Evolutionary conservation across 495 filamentous ascomycete species (phyloP), one percentile per base, ranked within the genome.

Genomic region (Hypoxylon cercidicola): DNA sequence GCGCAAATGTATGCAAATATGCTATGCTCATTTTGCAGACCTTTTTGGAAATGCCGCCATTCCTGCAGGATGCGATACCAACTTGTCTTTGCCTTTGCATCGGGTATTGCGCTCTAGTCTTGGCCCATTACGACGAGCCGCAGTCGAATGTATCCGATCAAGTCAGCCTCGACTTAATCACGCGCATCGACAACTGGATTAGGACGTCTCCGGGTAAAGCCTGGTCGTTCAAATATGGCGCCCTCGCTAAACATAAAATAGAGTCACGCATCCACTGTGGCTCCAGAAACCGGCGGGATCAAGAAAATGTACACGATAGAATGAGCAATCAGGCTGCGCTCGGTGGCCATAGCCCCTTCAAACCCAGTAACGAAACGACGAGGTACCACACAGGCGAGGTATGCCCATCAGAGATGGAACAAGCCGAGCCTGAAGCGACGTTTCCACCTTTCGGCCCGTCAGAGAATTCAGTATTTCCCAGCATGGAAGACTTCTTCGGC

Each of bases 401-500:
- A 20, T 64, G 59, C 20, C 11, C 59, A 19, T 30, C 60, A 30
- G 39, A 19, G 10, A 55, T 18, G 16, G 39, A 60, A 15, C 39
- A 49, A 30, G 25, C 60, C n/a, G 68, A 57, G 12, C 25, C 66
- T 0, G 68, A 66, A 18, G 39, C 60, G 1, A 50, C 15, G 9
- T 49, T 68, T 34, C 46, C 56, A 8, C 40, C 55, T 4, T 66
- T 73, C 16, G 61, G 68, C 39, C 23, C 71, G 0, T 58, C 63
- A 4, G 70, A 68, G 35, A 47, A 72, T 34, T 34, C 63, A 15
- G 62, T 70, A 52, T 70, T 73, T 30, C 70, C 70, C 10, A 73
- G 64, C 15, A 73, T 73, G 70, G 70, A 73, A 45, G 70, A 69
- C 13, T 73, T 73, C 39, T 73, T 73, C 10, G 70, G 70, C 1